Conservation (phyloP, 2,329 filamentous ascomycete genomes). For the Fusarium sp. region DNA sequence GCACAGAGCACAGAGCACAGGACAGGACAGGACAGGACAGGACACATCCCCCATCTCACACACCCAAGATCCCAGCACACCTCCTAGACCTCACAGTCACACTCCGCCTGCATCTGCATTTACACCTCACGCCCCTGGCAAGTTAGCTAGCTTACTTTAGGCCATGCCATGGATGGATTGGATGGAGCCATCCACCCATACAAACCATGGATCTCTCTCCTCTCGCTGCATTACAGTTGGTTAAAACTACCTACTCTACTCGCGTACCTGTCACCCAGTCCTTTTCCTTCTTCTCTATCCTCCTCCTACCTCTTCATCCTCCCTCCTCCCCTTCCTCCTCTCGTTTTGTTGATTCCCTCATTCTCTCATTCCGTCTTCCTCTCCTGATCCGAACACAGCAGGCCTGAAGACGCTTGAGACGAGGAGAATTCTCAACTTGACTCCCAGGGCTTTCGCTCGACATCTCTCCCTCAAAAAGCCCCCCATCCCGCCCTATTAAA, state of each 20-base stretch:
- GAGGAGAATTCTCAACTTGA: conserved; percentile 47
- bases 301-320: conserved; percentile 62
- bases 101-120: background rate
- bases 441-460: conserved; percentile 9
- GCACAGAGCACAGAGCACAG: no score
- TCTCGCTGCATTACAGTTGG: conserved; percentile 30
- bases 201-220: conserved; percentile 26
- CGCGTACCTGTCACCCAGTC: conserved; percentile 61
- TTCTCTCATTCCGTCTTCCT: conserved; percentile 58
- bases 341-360: conserved; percentile 61
- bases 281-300: conserved; percentile 64
- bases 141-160: background rate
- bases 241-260: conserved; percentile 54
- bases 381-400: conserved; percentile 56
- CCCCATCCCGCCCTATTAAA: conserved; percentile 41
- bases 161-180: conserved; percentile 7
- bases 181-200: conserved; percentile 17
- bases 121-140: background rate
- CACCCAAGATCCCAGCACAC: conserved; percentile 22
- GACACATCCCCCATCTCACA: background rate
- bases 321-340: conserved; percentile 54
- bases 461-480: conserved; percentile 11
- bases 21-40: background rate
- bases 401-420: conserved; percentile 49
- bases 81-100: background rate